Conservation (phyloP, 495 filamentous ascomycete species). For the Penicillium flavigenum region DNA sequence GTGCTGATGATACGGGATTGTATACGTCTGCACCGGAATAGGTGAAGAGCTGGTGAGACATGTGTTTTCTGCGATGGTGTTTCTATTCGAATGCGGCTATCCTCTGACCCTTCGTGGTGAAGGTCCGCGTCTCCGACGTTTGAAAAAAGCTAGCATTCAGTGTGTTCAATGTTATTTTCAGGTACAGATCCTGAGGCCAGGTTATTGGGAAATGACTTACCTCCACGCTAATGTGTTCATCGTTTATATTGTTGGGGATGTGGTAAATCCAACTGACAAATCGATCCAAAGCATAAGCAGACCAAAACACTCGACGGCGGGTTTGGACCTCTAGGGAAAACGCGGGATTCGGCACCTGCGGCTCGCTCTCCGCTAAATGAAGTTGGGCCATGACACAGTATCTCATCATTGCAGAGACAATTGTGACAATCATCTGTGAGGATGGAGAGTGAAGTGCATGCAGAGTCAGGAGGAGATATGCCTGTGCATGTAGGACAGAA, state of each 20-base stretch:
- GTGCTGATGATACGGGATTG: constrained; percentile 25
- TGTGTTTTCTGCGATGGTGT: constrained; percentile 18
- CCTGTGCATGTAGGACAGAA: constrained; percentile 24
- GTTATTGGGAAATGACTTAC: constrained; percentile 5
- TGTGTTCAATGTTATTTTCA: not conserved
- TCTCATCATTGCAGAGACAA: constrained; percentile 24
- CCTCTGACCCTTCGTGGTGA: constrained; percentile 3
- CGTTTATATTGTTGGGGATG: constrained; percentile 22
- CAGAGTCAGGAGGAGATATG: constrained; percentile 25
- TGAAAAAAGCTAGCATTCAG: constrained; percentile 22
- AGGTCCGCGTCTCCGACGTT: constrained; percentile 23
- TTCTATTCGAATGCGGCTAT: constrained; percentile 2
- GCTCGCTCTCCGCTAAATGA: constrained; percentile 14
- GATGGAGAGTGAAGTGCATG: constrained; percentile 30
- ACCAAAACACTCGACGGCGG: constrained; percentile 28
- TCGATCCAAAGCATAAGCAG: constrained; percentile 27
- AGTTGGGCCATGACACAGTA: constrained; percentile 23
- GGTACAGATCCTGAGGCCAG: not conserved
- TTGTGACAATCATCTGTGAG: constrained; percentile 24
- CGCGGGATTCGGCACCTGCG: not conserved
- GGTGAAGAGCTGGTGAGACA: constrained; percentile 24
- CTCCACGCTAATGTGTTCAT: constrained; percentile 23
- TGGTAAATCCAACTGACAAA: constrained; percentile 26
- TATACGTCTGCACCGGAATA: constrained; percentile 24
- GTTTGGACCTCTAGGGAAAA: constrained; percentile 20